A percentile compares a stretch with the other conserved stretches of the same genome.
Evolutionary conservation across 352 stramenopile genomes (phyloP).

Genomic region (Phytophthora agathidicida): DNA sequence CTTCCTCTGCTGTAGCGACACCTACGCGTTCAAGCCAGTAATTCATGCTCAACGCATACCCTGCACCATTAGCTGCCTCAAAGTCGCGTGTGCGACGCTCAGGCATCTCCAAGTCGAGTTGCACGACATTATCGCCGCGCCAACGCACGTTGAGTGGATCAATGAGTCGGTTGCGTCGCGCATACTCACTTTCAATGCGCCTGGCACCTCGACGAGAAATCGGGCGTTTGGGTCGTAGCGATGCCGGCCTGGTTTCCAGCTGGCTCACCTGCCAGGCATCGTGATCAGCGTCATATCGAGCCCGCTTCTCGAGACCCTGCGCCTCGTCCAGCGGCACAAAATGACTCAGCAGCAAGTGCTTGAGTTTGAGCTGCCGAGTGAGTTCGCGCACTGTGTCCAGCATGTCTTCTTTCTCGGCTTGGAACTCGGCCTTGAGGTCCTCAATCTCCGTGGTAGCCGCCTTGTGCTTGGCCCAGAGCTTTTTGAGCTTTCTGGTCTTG

Average conservation of each 20-base stretch:
- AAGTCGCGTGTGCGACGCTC: slow-evolving; percentile 84
- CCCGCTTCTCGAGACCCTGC: slow-evolving; percentile 78
- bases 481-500: slow-evolving; percentile 97
- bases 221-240: slow-evolving; percentile 56
- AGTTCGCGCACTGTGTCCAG: slow-evolving; percentile 95
- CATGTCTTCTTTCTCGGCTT: slow-evolving; percentile 95
- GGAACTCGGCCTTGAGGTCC: slow-evolving; percentile 94
- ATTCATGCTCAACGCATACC: slow-evolving; percentile 57
- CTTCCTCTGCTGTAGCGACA: slow-evolving; percentile 45
- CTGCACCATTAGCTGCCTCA: slow-evolving; percentile 56
- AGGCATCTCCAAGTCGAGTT: slow-evolving; percentile 91
- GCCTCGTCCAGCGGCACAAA: slow-evolving; percentile 86
- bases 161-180: slow-evolving; percentile 78
- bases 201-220: slow-evolving; percentile 67
- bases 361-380: slow-evolving; percentile 95
- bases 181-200: slow-evolving; percentile 93
- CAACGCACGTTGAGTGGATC: slow-evolving; percentile 90
- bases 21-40: slow-evolving; percentile 67
- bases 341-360: slow-evolving; percentile 90
- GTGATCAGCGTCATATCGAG: slow-evolving; percentile 88
- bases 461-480: slow-evolving; percentile 94
- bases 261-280: slow-evolving; percentile 90
- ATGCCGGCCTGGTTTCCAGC: slow-evolving; percentile 66
- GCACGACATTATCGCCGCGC: slow-evolving; percentile 90
- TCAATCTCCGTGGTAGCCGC: slow-evolving; percentile 89